Evolutionary conservation across 2,329 filamentous ascomycete genomes (phyloP).

Genomic region (Apiospora malaysiana): DNA sequence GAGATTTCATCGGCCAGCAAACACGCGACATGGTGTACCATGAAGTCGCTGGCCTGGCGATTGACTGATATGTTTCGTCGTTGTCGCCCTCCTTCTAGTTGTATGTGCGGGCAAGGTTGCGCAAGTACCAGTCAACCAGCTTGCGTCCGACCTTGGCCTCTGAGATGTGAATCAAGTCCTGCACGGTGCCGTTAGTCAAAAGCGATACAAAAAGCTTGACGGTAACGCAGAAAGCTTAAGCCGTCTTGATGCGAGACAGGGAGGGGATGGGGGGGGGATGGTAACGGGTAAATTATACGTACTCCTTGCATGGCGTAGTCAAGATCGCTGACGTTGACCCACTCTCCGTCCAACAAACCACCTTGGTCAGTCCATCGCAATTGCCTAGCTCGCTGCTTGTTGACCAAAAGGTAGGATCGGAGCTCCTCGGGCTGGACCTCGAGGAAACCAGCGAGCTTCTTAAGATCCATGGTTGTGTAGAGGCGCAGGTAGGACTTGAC

Average conservation of each 20-base stretch:
- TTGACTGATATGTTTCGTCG: conserved; percentile 11
- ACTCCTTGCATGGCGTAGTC: conserved; percentile 97
- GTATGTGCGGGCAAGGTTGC: conserved; percentile 95
- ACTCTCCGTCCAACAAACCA: conserved; percentile 87
- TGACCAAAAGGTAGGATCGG: conserved; percentile 90
- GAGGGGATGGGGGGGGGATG: background rate
- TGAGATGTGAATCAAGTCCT: conserved; percentile 98
- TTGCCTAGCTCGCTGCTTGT: conserved; percentile 98
- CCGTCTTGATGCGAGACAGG: conserved; percentile 22
- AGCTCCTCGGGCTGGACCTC: conserved; percentile 97
- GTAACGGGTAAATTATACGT: conserved; percentile 48
- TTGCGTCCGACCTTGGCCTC: conserved; percentile 98
- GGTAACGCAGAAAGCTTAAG: conserved; percentile 29
- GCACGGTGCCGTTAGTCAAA: conserved; percentile 34
- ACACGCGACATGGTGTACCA: background rate
- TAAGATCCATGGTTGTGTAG: conserved; percentile 99
- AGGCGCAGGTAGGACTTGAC: conserved; percentile 98
- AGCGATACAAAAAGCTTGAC: conserved; percentile 34
- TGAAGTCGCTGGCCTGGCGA: conserved; percentile 18
- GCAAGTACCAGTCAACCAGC: conserved; percentile 98
- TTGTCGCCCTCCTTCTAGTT: conserved; percentile 50
- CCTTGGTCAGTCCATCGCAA: conserved; percentile 91
- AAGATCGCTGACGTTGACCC: conserved; percentile 91
- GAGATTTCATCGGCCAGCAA: conserved; percentile 10
- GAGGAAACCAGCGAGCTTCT: conserved; percentile 96